Percentiles rank a stretch among this genome's conserved stretches.
Conservation (phyloP, 208 protist species). For the Acanthamoeba triangularis region DNA sequence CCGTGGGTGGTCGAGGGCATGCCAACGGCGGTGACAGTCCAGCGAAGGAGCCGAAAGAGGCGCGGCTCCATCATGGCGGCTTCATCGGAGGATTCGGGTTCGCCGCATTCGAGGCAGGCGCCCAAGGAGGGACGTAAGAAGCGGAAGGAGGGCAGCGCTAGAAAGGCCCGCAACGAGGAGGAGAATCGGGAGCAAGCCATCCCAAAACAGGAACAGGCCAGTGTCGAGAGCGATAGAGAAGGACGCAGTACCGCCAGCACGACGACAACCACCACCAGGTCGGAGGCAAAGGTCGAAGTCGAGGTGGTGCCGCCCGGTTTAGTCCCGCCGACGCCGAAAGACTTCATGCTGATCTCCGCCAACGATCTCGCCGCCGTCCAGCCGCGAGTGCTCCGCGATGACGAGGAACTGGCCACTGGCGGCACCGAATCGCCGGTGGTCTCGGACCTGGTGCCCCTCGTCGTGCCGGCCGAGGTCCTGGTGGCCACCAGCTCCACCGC, state of each 20-base stretch:
- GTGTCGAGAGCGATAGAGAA: neutral
- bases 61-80: constrained; percentile 3
- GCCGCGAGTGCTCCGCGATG: neutral
- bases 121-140: constrained; percentile 3
- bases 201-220: neutral
- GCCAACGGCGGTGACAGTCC: neutral
- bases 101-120: neutral
- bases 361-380: neutral
- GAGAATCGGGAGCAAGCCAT: neutral
- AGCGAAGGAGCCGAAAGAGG: constrained; percentile 7
- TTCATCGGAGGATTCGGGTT: neutral
- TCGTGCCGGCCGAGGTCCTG: neutral
- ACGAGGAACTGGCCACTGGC: neutral
- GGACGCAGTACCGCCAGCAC: neutral
- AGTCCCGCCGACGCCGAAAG: neutral
- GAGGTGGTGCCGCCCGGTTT: neutral
- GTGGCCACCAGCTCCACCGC: neutral
- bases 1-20: constrained; percentile 19
- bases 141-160: constrained; percentile 1
- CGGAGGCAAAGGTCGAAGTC: neutral
- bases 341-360: neutral
- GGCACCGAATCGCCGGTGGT: neutral
- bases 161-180: neutral
- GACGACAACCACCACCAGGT: neutral
- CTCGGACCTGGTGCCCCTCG: neutral